Conservation (phyloP, 2,329 filamentous ascomycete species). For the Microdochium trichocladiopsis region DNA sequence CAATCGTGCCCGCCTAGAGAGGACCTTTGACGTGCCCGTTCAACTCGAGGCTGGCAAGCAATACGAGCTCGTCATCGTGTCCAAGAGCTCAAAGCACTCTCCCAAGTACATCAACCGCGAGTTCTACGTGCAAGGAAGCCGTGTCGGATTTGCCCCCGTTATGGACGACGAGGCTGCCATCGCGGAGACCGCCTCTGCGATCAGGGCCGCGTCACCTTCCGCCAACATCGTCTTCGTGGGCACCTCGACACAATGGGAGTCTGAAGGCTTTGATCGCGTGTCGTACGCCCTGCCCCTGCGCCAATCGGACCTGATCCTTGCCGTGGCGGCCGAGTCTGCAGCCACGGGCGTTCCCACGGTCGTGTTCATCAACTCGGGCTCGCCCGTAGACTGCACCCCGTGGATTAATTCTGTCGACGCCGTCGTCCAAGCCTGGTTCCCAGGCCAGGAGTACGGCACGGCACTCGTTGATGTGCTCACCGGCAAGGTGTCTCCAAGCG, state of each 20-base stretch:
- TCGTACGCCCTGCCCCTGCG: neutral
- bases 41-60: neutral
- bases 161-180: constrained; percentile 1
- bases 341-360: constrained; percentile 57
- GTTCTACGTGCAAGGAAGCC: neutral
- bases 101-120: constrained; percentile 1
- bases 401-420: constrained; percentile 54
- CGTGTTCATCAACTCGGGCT: constrained; percentile 64
- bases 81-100: neutral
- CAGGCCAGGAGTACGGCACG: constrained; percentile 42
- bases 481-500: constrained; percentile 35
- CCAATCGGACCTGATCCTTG: neutral
- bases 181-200: neutral
- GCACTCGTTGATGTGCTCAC: constrained; percentile 41
- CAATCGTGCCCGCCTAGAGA: neutral
- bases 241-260: constrained; percentile 2
- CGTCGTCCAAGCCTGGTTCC: constrained; percentile 43
- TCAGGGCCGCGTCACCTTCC: neutral
- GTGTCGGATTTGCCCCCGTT: neutral
- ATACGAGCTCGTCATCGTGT: constrained; percentile 1
- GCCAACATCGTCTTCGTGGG: neutral
- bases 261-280: neutral
- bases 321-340: constrained; percentile 26
- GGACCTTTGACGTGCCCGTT: neutral
- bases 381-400: constrained; percentile 59